These are phyloP conservation scores for Kwoniella shivajii DNA, from an alignment of 1,284 basidiomycete species.

Conservation along the genomic window DNA sequence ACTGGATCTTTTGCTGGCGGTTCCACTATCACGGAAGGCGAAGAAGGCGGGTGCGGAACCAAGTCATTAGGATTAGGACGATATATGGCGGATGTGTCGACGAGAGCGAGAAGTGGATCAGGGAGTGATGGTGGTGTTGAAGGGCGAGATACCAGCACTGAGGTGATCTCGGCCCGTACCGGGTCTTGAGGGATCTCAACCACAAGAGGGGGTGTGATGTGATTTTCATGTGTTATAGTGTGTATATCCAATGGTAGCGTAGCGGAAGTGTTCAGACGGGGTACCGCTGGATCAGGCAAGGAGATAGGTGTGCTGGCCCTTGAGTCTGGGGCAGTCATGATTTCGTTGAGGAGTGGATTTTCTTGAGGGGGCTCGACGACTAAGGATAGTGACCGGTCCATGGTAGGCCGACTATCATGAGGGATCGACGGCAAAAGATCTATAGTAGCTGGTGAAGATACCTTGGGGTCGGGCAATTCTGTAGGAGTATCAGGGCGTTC, in stretches of 20 bases:
- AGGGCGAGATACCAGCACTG: constrained; percentile 2
- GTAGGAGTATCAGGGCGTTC: background rate
- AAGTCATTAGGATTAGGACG: constrained; percentile 20
- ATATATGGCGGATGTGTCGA: constrained; percentile 9
- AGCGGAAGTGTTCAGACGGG: constrained; percentile 12
- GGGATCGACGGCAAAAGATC: background rate
- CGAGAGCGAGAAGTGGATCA: constrained; percentile 15
- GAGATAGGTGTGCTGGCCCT: constrained; percentile 4
- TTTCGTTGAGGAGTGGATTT: background rate
- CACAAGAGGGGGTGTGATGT: constrained; percentile 16
- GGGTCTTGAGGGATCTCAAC: constrained; percentile 20
- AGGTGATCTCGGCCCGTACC: constrained; percentile 5
- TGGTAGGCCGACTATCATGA: constrained; percentile 2
- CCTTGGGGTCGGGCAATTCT: constrained; percentile 13
- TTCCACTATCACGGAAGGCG: constrained; percentile 20
- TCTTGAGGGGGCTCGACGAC: constrained; percentile 4
- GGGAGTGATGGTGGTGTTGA: constrained; percentile 16
- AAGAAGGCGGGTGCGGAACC: constrained; percentile 7
- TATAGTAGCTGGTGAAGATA: constrained; percentile 2
- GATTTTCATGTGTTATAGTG: constrained; percentile 1
- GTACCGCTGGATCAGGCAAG: constrained; percentile 12
- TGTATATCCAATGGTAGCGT: constrained; percentile 10
- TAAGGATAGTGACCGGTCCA: constrained; percentile 8
- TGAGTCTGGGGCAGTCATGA: background rate
- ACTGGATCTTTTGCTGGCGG: constrained; percentile 13